Conservation (phyloP, 345 rosid species). For the Gossypium ekmanianum region DNA sequence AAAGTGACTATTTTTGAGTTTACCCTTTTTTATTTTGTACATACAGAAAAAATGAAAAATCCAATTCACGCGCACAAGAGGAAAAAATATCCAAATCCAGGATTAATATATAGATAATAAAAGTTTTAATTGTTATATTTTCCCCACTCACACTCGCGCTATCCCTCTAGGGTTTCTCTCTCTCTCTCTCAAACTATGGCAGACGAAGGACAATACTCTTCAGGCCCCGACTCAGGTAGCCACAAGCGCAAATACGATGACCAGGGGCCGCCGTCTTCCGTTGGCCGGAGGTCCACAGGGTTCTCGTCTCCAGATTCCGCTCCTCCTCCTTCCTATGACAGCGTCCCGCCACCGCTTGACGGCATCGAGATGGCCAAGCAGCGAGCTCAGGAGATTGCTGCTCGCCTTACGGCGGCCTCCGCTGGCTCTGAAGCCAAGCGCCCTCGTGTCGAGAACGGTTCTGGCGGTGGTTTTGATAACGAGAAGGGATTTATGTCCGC, state of each 20-base stretch:
- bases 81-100: not conserved
- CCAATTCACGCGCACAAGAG: too few relatives aligned
- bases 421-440: constrained; percentile 65
- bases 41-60: too few relatives aligned
- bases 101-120: not conserved
- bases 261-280: constrained; percentile 47
- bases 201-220: constrained; percentile 88
- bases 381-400: constrained; percentile 88
- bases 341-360: constrained; percentile 68
- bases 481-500: constrained; percentile 57
- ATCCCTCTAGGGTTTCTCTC: constrained; percentile 58
- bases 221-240: constrained; percentile 36
- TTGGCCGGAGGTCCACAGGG: constrained; percentile 65
- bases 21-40: too few relatives aligned
- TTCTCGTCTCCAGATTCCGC: constrained; percentile 69
- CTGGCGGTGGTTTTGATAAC: constrained; percentile 47
- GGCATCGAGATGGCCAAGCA: constrained; percentile 90
- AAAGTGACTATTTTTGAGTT: too few relatives aligned
- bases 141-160: constrained; percentile 8
- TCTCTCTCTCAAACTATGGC: constrained; percentile 44
- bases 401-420: constrained; percentile 50
- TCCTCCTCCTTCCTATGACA: constrained; percentile 58
- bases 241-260: constrained; percentile 94
- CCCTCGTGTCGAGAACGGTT: constrained; percentile 70
- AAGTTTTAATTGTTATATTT: not conserved